Base-by-base conservation (phyloP, 331 rosid species). In the Dryas integrifolia region DNA sequence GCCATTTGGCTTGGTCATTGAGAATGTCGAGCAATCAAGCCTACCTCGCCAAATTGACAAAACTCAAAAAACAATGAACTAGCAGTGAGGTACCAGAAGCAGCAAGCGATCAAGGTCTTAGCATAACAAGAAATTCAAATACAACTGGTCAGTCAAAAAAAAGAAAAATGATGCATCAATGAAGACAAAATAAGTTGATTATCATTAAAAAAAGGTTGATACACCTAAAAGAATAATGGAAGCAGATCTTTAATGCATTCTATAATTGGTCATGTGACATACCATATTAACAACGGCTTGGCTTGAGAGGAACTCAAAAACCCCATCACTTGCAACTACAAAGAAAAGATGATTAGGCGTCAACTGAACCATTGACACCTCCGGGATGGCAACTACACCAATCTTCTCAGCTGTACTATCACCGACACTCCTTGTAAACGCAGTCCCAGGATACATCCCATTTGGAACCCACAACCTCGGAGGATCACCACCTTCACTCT, bases 361-460 rank as follows among this genome's bases (percentile, higher is more conserved):
- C 67, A 95, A 93, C 78, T 83, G 88, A 77, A 92, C 86, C 13
- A 73, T 30, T 41, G 83, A 81, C 52, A 95, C 88, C 85, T 95
- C 99, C 1, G 99, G 99, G 76, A 77, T 83, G 43, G 98, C 93
- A 71, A 83, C 83, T 39, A 88, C 99, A 70, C 99, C 99, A 69
- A 95, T 95, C 51, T 83, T 83, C 87, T 95, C 98, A 1, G 90
- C 99, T 67, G 90, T 72, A 68, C 82, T 77, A 83, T 95, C 99
- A 53, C 99, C 99, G 3, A 95, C 89, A 51, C 99, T 95, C 91
- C 99, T 90, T 6, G 99, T 92, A 77, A 95, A 95, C 1, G 99
- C 99, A 68, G 98, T 88, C 45, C 99, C 99, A 16, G 99, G 99
- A 80, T 77, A 84, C 90, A 81, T 83, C 13, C 84, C 96, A 73